Percentiles rank a stretch among this genome's conserved stretches.
Conservation (phyloP, 2,329 filamentous ascomycete species). For the Nothopassalora personata region DNA sequence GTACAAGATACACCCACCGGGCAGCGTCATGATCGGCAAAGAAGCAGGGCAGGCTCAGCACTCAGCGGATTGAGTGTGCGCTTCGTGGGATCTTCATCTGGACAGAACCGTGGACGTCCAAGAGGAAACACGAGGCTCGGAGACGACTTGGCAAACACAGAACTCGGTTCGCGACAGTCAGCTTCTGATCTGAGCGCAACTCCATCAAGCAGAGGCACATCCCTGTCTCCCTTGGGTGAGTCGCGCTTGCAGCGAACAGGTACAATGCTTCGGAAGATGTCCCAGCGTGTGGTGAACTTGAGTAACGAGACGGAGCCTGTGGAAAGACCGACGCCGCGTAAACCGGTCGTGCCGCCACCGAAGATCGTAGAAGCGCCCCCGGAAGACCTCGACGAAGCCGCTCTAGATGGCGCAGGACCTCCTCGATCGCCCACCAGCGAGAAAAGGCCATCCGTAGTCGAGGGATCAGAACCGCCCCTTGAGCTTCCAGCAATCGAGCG, state of each 20-base stretch:
- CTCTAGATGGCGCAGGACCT: constrained; percentile 23
- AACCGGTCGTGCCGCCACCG: constrained; percentile 47
- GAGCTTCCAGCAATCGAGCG: constrained; percentile 28
- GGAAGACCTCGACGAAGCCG: background rate
- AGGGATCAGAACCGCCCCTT: constrained; percentile 20
- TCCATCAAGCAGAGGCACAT: constrained; percentile 46
- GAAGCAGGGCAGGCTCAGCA: constrained; percentile 10
- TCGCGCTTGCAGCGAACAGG: constrained; percentile 47
- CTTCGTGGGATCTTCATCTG: constrained; percentile 39
- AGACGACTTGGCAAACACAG: constrained; percentile 57
- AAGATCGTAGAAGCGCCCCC: constrained; percentile 2
- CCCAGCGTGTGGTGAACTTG: constrained; percentile 94
- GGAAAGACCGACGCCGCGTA: constrained; percentile 63
- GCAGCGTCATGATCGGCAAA: constrained; percentile 43
- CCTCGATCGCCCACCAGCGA: constrained; percentile 28
- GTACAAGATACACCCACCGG: constrained; percentile 35
- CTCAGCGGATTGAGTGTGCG: constrained; percentile 47
- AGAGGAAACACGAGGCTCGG: constrained; percentile 46
- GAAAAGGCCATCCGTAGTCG: constrained; percentile 29
- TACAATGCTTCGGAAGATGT: constrained; percentile 64
- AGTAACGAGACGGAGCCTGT: constrained; percentile 85
- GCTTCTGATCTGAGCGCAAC: constrained; percentile 47
- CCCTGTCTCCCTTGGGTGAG: constrained; percentile 42
- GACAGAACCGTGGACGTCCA: constrained; percentile 33
- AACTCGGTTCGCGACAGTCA: constrained; percentile 47